Conservation (phyloP, 2,329 filamentous ascomycete genomes). For the Verticillium dahliae region DNA sequence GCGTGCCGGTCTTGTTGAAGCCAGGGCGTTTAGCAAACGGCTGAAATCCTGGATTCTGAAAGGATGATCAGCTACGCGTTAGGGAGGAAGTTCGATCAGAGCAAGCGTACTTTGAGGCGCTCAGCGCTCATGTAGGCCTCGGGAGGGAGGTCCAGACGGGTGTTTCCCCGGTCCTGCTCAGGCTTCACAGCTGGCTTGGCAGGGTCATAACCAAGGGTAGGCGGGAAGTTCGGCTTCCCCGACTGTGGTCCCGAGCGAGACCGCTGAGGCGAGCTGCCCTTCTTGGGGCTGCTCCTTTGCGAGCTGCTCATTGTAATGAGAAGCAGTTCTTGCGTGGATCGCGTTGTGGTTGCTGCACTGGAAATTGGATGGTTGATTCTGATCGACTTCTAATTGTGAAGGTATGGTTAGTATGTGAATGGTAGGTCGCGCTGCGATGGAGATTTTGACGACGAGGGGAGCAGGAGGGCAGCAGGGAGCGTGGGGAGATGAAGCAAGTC, state of each 20-base stretch:
- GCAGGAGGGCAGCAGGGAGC: no score
- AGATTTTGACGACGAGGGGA: no score
- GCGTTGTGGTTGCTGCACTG: no score
- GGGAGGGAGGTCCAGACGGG: slow-evolving; percentile 50
- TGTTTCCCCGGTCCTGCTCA: slow-evolving; percentile 27
- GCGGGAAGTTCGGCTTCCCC: slow-evolving; percentile 5
- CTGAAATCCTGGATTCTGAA: slow-evolving; percentile 17
- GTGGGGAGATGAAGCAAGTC: no score
- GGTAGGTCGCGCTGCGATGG: no score
- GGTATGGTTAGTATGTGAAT: no score
- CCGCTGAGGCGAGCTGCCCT: background rate
- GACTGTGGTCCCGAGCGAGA: background rate
- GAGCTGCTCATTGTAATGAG: background rate
- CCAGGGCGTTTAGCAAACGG: slow-evolving; percentile 40
- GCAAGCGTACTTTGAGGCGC: slow-evolving; percentile 20
- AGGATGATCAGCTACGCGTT: slow-evolving; percentile 8
- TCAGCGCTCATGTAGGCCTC: slow-evolving; percentile 40
- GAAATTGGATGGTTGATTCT: no score
- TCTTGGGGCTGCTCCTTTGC: background rate
- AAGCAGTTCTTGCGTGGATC: background rate
- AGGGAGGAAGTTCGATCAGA: background rate
- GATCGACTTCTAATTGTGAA: no score
- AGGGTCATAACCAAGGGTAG: slow-evolving; percentile 35
- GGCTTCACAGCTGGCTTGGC: slow-evolving; percentile 20
- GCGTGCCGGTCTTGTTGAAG: slow-evolving; percentile 52